phyloP scores from a whole-genome alignment of 768 basidiomycete genomes.

The Leccinum variicolor region DNA sequence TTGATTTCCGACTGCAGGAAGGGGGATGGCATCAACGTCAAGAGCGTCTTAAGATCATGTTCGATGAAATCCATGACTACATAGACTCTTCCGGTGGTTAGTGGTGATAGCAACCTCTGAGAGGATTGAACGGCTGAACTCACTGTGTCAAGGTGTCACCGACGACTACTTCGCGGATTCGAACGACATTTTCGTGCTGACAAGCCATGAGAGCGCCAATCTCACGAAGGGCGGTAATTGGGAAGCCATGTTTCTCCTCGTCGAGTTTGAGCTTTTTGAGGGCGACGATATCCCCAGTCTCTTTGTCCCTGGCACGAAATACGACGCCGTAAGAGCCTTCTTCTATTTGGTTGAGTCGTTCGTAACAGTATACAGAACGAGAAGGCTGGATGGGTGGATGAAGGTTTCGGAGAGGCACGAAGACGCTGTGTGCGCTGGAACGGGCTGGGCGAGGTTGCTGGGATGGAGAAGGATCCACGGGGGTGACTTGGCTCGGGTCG shows the following conservation, averaged over 20 bases:
- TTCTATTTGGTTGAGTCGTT: slow-evolving; percentile 95
- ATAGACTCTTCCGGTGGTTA: slow-evolving; percentile 67
- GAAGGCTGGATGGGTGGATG: slow-evolving; percentile 84
- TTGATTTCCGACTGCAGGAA: slow-evolving; percentile 99
- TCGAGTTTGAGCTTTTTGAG: slow-evolving; percentile 98
- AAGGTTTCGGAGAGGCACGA: slow-evolving; percentile 69
- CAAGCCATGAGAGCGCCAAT: slow-evolving; percentile 96
- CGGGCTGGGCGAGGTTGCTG: slow-evolving; percentile 13
- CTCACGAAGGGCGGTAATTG: slow-evolving; percentile 94
- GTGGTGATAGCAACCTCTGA: slow-evolving; percentile 8
- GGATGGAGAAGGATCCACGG: slow-evolving; percentile 16
- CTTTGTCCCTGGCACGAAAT: slow-evolving; percentile 92
- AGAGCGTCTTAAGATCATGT: slow-evolving; percentile 95
- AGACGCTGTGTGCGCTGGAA: slow-evolving; percentile 50
- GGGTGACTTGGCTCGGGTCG: slow-evolving; percentile 14
- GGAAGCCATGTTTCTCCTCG: slow-evolving; percentile 98
- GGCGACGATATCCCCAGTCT: slow-evolving; percentile 94
- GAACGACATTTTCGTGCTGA: slow-evolving; percentile 92
- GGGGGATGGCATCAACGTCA: slow-evolving; percentile 92
- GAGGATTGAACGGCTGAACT: slow-evolving; percentile 39
- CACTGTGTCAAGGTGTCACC: slow-evolving; percentile 99
- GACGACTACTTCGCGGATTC: slow-evolving; percentile 96
- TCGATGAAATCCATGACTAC: slow-evolving; percentile 99
- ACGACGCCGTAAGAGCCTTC: slow-evolving; percentile 98
- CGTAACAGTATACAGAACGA: slow-evolving; percentile 92